These are phyloP conservation scores for Speleostelium caveatum DNA, from an alignment of 78 protist species.

Conservation along the genomic window DNA sequence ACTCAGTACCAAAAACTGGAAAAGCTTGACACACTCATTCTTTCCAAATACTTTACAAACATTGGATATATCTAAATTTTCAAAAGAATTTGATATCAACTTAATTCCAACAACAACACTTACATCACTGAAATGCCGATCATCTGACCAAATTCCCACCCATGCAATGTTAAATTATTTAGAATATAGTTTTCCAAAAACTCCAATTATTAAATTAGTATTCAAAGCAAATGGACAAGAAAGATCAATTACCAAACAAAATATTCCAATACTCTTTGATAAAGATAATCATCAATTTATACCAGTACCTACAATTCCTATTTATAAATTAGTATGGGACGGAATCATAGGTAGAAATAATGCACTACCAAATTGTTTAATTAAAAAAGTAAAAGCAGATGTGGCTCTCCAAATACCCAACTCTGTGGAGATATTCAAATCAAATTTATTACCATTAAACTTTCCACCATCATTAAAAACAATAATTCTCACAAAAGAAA, in stretches of 20 bases:
- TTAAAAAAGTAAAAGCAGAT: background rate
- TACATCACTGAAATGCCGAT: background rate
- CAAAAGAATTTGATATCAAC: background rate
- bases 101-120: background rate
- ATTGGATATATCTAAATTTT: background rate
- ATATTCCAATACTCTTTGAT: background rate
- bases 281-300: background rate
- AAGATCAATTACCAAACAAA: background rate
- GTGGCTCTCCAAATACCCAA: background rate
- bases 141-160: background rate
- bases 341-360: background rate
- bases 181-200: too few species aligned
- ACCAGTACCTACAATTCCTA: background rate
- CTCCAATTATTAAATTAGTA: too few species aligned
- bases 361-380: background rate
- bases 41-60: background rate
- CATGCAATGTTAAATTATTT: background rate
- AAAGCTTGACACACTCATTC: background rate
- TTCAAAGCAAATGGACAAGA: background rate
- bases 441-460: background rate
- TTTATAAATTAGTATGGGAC: background rate
- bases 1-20: background rate
- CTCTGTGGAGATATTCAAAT: background rate
- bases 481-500: background rate
- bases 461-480: background rate